Evolutionary conservation across 1,284 basidiomycete genomes (phyloP).

Genomic region (Rhodofomes roseus): DNA sequence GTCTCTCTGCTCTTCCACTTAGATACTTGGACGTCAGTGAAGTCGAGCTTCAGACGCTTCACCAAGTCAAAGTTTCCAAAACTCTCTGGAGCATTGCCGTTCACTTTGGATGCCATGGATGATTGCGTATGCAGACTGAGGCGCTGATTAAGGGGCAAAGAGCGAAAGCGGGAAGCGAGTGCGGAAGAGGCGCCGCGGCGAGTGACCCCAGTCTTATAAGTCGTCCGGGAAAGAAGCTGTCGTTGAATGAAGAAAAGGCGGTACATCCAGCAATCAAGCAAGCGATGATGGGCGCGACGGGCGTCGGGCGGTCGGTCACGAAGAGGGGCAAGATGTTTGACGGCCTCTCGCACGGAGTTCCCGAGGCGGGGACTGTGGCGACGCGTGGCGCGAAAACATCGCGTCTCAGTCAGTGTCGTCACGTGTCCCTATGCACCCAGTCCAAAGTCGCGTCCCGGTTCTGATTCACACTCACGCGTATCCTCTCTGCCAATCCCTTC

Average conservation of each 20-base stretch:
- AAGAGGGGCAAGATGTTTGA: constrained; percentile 1
- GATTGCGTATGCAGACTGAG: constrained; percentile 10
- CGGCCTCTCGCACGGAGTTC: background rate
- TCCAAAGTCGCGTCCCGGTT: background rate
- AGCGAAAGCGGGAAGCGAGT: background rate
- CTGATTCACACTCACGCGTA: background rate
- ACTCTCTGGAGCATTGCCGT: constrained; percentile 24
- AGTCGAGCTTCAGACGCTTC: constrained; percentile 67
- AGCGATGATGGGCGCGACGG: background rate
- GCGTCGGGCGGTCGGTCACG: background rate
- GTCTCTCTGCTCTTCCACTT: constrained; percentile 83
- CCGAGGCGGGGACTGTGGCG: background rate
- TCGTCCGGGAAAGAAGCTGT: background rate
- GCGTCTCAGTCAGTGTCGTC: background rate
- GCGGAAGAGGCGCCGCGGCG: background rate
- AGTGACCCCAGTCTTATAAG: background rate
- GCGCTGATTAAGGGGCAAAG: background rate
- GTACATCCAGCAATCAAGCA: constrained; percentile 7
- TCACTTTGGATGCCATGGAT: constrained; percentile 19
- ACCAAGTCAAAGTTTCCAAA: constrained; percentile 81
- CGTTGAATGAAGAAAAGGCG: constrained; percentile 3
- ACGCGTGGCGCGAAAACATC: background rate
- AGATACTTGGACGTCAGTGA: constrained; percentile 73
- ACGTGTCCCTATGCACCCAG: background rate
- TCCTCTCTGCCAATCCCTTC: background rate